A percentile compares a stretch with the other conserved stretches of the same genome.
Conservation (phyloP, 768 basidiomycete genomes). For the Leccinum barrowsii region DNA sequence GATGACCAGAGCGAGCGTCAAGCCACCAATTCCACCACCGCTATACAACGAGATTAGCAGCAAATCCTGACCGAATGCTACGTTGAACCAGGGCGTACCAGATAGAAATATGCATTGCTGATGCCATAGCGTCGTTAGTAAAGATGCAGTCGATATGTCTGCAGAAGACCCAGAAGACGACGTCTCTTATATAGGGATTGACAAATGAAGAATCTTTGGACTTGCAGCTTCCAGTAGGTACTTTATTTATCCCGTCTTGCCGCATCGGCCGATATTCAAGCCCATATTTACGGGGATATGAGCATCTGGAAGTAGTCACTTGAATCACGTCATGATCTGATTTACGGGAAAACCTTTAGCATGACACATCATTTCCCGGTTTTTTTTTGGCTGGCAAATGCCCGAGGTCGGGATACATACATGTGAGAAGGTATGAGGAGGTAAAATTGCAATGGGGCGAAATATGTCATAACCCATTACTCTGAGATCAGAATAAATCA, state of each 20-base stretch:
- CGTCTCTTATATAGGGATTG: neutral
- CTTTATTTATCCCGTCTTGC: neutral
- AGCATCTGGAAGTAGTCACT: neutral
- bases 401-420: neutral
- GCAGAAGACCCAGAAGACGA: neutral
- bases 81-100: slow-evolving; percentile 3
- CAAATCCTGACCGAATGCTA: neutral
- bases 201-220: neutral
- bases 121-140: neutral
- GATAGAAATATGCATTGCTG: slow-evolving; percentile 16
- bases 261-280: neutral
- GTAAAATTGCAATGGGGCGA: neutral
- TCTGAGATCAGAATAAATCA: too few species aligned
- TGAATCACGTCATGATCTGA: neutral
- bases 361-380: neutral
- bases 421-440: neutral
- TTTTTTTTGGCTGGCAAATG: neutral
- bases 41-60: slow-evolving; percentile 21
- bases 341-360: neutral
- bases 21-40: slow-evolving; percentile 39
- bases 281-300: neutral
- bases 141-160: neutral
- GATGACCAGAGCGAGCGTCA: slow-evolving; percentile 32
- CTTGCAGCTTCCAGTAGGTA: neutral
- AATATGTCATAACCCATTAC: neutral